Percentiles rank a stretch among this genome's conserved stretches.
Conservation (phyloP, 73 alveolate genomes). For the Chromera velia region DNA sequence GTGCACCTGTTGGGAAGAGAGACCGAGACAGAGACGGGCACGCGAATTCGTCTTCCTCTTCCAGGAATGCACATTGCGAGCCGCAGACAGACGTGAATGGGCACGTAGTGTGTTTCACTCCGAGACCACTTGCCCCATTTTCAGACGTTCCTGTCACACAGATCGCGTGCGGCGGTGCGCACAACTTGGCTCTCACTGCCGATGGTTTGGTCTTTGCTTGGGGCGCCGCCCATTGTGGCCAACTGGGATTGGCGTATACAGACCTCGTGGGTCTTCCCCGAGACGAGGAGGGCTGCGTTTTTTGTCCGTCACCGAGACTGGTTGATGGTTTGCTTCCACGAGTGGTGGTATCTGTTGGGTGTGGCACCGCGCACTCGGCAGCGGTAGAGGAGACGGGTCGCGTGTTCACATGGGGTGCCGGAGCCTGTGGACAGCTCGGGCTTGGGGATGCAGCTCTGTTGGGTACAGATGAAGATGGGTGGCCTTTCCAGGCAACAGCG, state of each 20-base stretch:
- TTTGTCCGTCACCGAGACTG: constrained; percentile 71
- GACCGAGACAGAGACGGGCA: too few species aligned
- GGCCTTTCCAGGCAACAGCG: constrained; percentile 67
- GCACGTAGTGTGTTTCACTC: too few species aligned
- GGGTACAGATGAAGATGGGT: constrained; percentile 68
- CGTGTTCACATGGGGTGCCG: constrained; percentile 73
- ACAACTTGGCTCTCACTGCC: constrained; percentile 70
- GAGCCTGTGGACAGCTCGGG: constrained; percentile 78
- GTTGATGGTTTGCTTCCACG: constrained; percentile 40
- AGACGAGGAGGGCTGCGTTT: constrained; percentile 71
- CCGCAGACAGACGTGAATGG: too few species aligned
- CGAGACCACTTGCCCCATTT: constrained; percentile 52
- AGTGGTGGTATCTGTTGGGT: constrained; percentile 55
- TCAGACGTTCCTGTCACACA: constrained; percentile 45
- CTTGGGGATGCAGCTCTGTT: constrained; percentile 65
- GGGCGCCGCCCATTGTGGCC: constrained; percentile 71
- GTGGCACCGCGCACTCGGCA: constrained; percentile 82
- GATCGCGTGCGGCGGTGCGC: constrained; percentile 82
- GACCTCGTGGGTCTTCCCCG: constrained; percentile 61
- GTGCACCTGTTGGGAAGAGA: too few species aligned
- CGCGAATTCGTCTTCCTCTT: too few species aligned
- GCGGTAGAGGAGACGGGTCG: constrained; percentile 72
- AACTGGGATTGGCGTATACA: constrained; percentile 54
- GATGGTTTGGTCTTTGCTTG: constrained; percentile 69
- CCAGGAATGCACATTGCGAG: too few species aligned